Base-by-base conservation (phyloP, 1,284 basidiomycete genomes). In the Apiotrichum siamense region DNA sequence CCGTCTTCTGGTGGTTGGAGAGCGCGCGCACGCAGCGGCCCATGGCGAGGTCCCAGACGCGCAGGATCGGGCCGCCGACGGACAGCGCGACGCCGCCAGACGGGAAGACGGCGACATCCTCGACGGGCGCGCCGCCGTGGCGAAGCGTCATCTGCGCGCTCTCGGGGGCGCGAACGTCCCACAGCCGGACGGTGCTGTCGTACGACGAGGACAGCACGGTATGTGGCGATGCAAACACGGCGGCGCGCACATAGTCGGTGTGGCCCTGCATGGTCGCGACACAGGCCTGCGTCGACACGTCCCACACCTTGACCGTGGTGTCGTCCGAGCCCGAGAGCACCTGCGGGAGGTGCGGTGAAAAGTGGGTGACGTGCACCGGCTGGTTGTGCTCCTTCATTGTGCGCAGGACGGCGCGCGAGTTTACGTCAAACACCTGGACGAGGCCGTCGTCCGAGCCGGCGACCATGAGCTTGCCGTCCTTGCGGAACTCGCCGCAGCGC, bases 1-100 rank as follows among this genome's bases (percentile, higher is more conserved):
- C 84, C 0, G 93, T 94, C 77, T 99, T 99, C 74, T 97, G 94
- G 71, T 99, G 96, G 75, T 98, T 98, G 29, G 88, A 91, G 55
- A 97, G 72, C 7, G 92, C 92, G 40, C 87, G 81, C 3, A 87
- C 80, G 72, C 91, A 96, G 49, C 87, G 80, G 7, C 92, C 89
- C 36, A 91, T 89, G 29, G 94, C 85, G 33, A 99, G 76, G 70
- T 99, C 96, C 94, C 96, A 99, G 1, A 91, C 83, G 31, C 91
- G 84, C 52, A 98, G 77, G 52, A 97, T 91, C 2, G 96, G 90
- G 1, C 96, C 96, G 13, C 93, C 86, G 2, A 88, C 83, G 5
- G 88, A 89, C 33, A 97, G 66, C 0, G 85, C 90, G 39, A 88
- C 80, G 1, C 89, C 91, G 1, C 89, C 91, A 7, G 88, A 87